Conservation (phyloP, 1,139 yeast species). For the Lizanozyma gosingica region DNA sequence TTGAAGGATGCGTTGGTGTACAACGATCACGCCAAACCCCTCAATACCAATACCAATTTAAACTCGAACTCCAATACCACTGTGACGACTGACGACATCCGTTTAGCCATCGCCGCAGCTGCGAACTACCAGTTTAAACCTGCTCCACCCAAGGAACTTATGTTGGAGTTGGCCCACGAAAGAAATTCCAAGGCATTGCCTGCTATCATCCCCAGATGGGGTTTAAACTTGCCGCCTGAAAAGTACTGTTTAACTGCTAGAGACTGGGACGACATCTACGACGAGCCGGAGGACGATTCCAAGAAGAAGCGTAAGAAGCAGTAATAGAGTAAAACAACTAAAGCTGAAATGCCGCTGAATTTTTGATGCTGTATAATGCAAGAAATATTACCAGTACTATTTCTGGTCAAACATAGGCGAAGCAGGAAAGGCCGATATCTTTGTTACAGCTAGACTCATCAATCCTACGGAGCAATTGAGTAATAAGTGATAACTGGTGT, state of each 20-base stretch:
- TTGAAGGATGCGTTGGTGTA: conserved; percentile 83
- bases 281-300: conserved; percentile 22
- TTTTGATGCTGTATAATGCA: too few relatives aligned
- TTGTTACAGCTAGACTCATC: too few relatives aligned
- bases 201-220: conserved; percentile 87
- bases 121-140: conserved; percentile 95
- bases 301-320: conserved; percentile 5
- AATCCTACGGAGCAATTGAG: too few relatives aligned
- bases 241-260: conserved; percentile 86
- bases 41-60: conserved; percentile 23
- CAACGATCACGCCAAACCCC: conserved; percentile 65
- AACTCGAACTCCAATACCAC: conserved; percentile 35
- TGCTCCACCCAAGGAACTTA: conserved; percentile 80
- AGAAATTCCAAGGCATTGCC: conserved; percentile 86
- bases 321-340: conserved; percentile 3
- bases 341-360: background rate
- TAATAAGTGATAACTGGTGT: too few relatives aligned
- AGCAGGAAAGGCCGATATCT: too few relatives aligned
- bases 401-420: too few relatives aligned
- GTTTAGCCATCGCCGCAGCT: conserved; percentile 88
- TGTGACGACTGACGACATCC: conserved; percentile 77
- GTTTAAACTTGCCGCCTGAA: conserved; percentile 92
- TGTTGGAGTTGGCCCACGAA: conserved; percentile 86
- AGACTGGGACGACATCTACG: conserved; percentile 50
- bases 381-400: too few relatives aligned